phyloP scores from a whole-genome alignment of 1,284 basidiomycete species.

The Moesziomyces globuligerus region DNA sequence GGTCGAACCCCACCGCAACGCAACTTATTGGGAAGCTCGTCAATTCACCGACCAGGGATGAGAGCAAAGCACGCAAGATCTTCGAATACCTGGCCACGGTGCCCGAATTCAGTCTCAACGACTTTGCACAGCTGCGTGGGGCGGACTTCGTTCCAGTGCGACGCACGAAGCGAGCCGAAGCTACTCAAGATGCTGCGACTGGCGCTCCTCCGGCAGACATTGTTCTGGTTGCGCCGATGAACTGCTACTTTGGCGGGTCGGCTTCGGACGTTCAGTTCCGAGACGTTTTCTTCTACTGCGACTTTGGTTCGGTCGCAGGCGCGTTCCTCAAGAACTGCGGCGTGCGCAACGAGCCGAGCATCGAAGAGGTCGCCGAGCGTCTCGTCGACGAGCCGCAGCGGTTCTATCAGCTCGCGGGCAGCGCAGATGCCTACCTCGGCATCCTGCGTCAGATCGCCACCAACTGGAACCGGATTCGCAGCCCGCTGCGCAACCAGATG shows the following conservation, averaged over 20 bases:
- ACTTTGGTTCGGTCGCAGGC: constrained; percentile 86
- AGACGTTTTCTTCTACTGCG: constrained; percentile 78
- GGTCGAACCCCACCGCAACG: constrained; percentile 77
- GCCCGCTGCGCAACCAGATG: constrained; percentile 75
- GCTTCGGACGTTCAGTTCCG: constrained; percentile 48
- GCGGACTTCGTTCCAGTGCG: constrained; percentile 59
- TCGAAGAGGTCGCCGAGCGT: constrained; percentile 74
- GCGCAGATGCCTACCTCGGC: constrained; percentile 76
- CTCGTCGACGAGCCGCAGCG: constrained; percentile 70
- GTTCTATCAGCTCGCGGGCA: constrained; percentile 77
- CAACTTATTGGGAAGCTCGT: constrained; percentile 76
- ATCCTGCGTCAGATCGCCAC: constrained; percentile 85
- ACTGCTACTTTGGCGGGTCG: constrained; percentile 73
- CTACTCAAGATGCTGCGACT: constrained; percentile 2
- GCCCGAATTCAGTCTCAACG: constrained; percentile 47
- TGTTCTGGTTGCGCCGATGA: constrained; percentile 62
- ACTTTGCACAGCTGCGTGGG: constrained; percentile 40
- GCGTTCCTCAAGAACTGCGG: constrained; percentile 84
- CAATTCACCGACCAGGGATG: constrained; percentile 74
- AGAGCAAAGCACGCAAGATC: constrained; percentile 74
- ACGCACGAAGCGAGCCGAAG: constrained; percentile 10
- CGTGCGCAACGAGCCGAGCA: constrained; percentile 85
- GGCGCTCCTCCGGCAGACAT: constrained; percentile 16
- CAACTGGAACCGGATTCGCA: constrained; percentile 75
- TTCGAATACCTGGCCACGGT: constrained; percentile 80